Percentiles rank a stretch among this genome's conserved stretches.
Conservation (phyloP, 768 basidiomycete genomes). For the Harrya chromipes region DNA sequence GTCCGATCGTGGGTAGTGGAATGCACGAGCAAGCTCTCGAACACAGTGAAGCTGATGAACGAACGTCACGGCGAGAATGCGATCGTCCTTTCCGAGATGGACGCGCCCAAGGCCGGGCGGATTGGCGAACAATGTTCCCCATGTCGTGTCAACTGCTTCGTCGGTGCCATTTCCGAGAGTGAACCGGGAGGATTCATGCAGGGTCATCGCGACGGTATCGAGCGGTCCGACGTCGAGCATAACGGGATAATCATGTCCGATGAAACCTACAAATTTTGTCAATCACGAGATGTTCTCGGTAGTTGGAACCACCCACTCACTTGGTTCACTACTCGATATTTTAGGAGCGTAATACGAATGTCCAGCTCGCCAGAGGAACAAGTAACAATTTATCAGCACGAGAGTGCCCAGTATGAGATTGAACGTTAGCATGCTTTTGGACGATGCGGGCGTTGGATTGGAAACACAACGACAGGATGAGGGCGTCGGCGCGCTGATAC, state of each 20-base stretch:
- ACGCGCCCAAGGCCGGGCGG: slow-evolving; percentile 10
- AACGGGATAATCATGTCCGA: slow-evolving; percentile 6
- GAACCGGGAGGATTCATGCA: slow-evolving; percentile 7
- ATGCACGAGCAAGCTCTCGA: slow-evolving; percentile 5
- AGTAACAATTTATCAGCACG: slow-evolving; percentile 1
- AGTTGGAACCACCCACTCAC: background rate
- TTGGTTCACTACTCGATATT: background rate
- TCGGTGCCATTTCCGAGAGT: slow-evolving; percentile 2
- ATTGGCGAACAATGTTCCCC: slow-evolving; percentile 9
- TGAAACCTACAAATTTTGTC: background rate
- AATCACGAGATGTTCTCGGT: background rate
- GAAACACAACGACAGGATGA: background rate
- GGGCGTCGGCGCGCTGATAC: too few relatives aligned
- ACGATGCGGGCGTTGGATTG: background rate
- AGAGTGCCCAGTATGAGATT: background rate
- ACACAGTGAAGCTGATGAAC: slow-evolving; percentile 10
- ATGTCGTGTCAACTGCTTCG: slow-evolving; percentile 5
- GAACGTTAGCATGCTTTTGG: background rate
- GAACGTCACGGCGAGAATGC: slow-evolving; percentile 7
- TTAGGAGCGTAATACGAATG: background rate
- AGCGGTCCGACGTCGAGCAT: slow-evolving; percentile 5
- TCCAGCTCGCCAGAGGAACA: slow-evolving; percentile 4
- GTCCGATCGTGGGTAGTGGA: slow-evolving; percentile 3
- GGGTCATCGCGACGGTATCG: slow-evolving; percentile 9
- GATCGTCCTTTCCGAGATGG: slow-evolving; percentile 3